Evolutionary conservation across 257 asterid species (phyloP).

Genomic region (Jacaranda copaia): DNA sequence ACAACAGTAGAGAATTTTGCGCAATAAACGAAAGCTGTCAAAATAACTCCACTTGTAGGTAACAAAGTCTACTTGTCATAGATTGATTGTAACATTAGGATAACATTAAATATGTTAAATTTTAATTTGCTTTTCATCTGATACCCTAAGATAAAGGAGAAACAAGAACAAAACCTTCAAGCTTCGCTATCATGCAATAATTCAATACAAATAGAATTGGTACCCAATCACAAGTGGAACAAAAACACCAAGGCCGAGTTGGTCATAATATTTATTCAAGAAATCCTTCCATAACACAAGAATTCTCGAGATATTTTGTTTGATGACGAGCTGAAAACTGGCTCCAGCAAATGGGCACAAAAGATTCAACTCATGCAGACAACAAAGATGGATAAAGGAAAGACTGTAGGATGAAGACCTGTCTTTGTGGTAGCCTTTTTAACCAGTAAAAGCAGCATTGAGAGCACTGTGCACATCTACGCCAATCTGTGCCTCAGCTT

Average conservation of each 20-base stretch:
- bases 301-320: slow-evolving; percentile 25
- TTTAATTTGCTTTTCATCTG: neutral
- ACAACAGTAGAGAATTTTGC: too few relatives aligned
- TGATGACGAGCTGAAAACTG: slow-evolving; percentile 32
- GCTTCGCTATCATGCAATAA: neutral
- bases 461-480: slow-evolving; percentile 87
- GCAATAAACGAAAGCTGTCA: too few relatives aligned
- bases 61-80: too few relatives aligned
- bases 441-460: slow-evolving; percentile 82
- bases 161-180: neutral
- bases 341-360: slow-evolving; percentile 39
- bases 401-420: neutral
- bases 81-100: too few relatives aligned
- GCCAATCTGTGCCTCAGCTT: slow-evolving; percentile 90
- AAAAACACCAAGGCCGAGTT: slow-evolving; percentile 24
- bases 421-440: slow-evolving; percentile 17
- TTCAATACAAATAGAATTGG: slow-evolving; percentile 1
- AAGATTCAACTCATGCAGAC: slow-evolving; percentile 31
- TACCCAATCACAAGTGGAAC: slow-evolving; percentile 14
- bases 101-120: neutral
- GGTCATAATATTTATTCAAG: slow-evolving; percentile 47
- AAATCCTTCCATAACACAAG: slow-evolving; percentile 30
- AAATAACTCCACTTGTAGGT: too few relatives aligned
- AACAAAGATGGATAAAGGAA: slow-evolving; percentile 8
- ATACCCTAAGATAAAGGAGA: neutral